Percentiles rank a stretch among this genome's conserved stretches.
These are phyloP conservation scores for Thelephora terrestris DNA, from an alignment of 1,284 basidiomycete species.

Conservation along the genomic window DNA sequence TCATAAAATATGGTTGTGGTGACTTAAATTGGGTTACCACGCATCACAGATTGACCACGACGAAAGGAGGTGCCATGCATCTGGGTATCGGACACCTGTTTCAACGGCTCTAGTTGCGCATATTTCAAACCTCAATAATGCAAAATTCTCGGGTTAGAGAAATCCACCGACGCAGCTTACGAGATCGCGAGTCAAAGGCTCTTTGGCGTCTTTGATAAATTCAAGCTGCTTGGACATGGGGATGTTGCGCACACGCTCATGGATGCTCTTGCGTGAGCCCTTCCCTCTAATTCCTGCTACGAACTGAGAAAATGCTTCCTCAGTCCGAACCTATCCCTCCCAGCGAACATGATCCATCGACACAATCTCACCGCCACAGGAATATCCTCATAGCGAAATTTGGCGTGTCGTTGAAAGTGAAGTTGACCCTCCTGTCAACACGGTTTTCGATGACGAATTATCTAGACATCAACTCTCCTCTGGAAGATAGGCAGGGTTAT, in stretches of 20 bases:
- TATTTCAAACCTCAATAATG: conserved; percentile 73
- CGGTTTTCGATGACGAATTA: conserved; percentile 92
- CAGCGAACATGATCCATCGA: conserved; percentile 89
- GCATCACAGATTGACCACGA: conserved; percentile 74
- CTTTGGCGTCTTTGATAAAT: conserved; percentile 93
- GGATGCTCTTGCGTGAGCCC: conserved; percentile 73
- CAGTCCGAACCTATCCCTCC: conserved; percentile 77
- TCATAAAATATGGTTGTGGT: conserved; percentile 94
- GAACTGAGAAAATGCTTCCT: conserved; percentile 5
- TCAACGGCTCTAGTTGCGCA: conserved; percentile 5
- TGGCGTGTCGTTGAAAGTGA: conserved; percentile 99
- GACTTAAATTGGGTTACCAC: conserved; percentile 95
- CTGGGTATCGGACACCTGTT: neutral
- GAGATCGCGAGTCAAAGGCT: conserved; percentile 84
- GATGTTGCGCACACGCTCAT: conserved; percentile 96
- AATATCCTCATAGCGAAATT: conserved; percentile 92
- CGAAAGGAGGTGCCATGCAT: conserved; percentile 68
- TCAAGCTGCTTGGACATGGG: conserved; percentile 83
- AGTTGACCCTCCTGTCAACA: conserved; percentile 93
- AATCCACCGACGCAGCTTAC: conserved; percentile 92
- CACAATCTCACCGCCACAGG: conserved; percentile 94
- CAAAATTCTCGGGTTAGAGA: conserved; percentile 87
- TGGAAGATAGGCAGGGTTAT: conserved; percentile 90
- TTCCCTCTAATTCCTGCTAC: conserved; percentile 1
- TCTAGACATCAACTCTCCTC: conserved; percentile 86